Base-by-base conservation (phyloP, 495 filamentous ascomycete genomes). In the Staphylotrichum tortipilum region DNA sequence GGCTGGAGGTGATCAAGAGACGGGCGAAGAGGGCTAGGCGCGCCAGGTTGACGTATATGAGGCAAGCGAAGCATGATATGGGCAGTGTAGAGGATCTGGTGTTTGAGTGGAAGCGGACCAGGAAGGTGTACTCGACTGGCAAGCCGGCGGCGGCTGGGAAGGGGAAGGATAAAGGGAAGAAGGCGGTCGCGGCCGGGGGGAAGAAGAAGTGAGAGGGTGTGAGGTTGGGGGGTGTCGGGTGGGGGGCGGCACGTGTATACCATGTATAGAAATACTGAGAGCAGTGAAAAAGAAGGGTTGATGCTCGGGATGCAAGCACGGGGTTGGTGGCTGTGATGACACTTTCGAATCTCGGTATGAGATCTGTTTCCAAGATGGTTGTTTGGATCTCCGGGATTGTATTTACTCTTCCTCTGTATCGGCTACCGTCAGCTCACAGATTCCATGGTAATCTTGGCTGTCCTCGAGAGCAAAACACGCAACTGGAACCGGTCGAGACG, bases 1-100 rank as follows among this genome's bases (percentile, higher is more conserved):
- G 86, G 49, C 85, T 99, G 59, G 94, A 99, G 72, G 83, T 99
- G 55, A 86, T 97, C 66, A 84, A 95, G 80, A 76, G 90, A 45
- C 76, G 76, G 47, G 73, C 76, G 67, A 89, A 86, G 82, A 78
- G 88, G 67, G 86, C 87, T 48, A 84, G 92, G 63, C 82, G 94
- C 61, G 92, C 91, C 18, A 75, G 88, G 53, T 75, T 97, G 64
- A 94, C 85, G 59, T 96, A 92, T 69, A 83, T 99, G 85, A 78
- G 92, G 73, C 78, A 79, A 69, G 82, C 81, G 19, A 71, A 73
- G 65, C 68, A 72, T 52, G 70, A 72, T 52, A 63, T 71, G 61
- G 70, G 68, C 43, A 71, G 67, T 47, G 61, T 75, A 2, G 60
- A 70, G 22, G 62, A 71, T 38, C 49, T 71, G 31, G 72, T 75